Conservation (phyloP, 2,329 filamentous ascomycete genomes). For the Phaeophleospora eucalypticola region DNA sequence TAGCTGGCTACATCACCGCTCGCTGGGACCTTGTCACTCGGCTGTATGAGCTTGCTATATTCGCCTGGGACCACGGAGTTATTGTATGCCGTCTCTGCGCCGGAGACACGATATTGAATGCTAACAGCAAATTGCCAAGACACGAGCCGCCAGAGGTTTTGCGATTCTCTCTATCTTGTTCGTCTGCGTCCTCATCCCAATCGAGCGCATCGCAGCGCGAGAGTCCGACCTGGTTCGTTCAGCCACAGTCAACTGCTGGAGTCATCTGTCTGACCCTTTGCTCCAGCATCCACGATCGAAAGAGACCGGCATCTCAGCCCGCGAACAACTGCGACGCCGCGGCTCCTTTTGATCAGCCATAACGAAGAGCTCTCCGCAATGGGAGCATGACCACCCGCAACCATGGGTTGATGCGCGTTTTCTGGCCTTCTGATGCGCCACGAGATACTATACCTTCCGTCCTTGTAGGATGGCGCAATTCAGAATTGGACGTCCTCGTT, state of each 20-base stretch:
- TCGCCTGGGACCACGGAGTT: constrained; percentile 98
- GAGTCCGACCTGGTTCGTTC: constrained; percentile 73
- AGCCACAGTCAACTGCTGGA: constrained; percentile 1
- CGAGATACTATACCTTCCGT: constrained; percentile 72
- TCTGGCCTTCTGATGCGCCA: constrained; percentile 85
- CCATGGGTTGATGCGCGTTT: constrained; percentile 88
- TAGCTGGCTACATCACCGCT: constrained; percentile 98
- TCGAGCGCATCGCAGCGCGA: constrained; percentile 73
- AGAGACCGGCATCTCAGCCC: constrained; percentile 79
- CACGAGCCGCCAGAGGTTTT: constrained; percentile 81
- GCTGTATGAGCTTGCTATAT: constrained; percentile 93
- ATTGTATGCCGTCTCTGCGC: constrained; percentile 57
- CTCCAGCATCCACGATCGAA: constrained; percentile 74
- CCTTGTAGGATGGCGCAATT: constrained; percentile 94
- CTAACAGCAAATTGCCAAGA: constrained; percentile 47
- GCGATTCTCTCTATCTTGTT: constrained; percentile 78
- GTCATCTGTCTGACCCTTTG: constrained; percentile 21
- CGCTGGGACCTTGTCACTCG: constrained; percentile 97
- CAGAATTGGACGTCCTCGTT: constrained; percentile 82
- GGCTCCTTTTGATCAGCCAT: constrained; percentile 72
- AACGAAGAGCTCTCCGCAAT: constrained; percentile 36
- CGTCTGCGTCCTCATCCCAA: constrained; percentile 75
- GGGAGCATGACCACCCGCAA: constrained; percentile 63
- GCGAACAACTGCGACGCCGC: constrained; percentile 88
- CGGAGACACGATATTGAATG: too few species aligned